Evolutionary conservation across 2,329 filamentous ascomycete species (phyloP).

Genomic region (Aaosphaeria pasadenensis): DNA sequence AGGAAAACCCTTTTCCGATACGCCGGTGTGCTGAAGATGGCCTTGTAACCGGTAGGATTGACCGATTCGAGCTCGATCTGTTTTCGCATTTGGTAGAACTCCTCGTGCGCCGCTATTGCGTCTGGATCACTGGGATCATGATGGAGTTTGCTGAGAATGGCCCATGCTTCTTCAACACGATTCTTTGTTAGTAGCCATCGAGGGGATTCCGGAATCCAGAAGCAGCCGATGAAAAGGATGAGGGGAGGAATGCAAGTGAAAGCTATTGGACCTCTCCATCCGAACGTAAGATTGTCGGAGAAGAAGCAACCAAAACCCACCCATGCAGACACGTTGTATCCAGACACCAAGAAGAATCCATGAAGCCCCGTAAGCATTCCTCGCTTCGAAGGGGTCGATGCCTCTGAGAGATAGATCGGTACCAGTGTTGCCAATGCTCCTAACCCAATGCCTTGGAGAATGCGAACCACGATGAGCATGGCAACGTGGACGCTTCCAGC

Average conservation of each 20-base stretch:
- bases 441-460: constrained; percentile 17
- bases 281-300: constrained; percentile 33
- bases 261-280: constrained; percentile 48
- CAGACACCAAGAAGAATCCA: constrained; percentile 21
- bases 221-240: constrained; percentile 43
- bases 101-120: constrained; percentile 17
- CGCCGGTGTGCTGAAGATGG: constrained; percentile 14
- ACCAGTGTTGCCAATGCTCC: constrained; percentile 18
- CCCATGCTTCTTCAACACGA: constrained; percentile 40
- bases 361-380: constrained; percentile 23
- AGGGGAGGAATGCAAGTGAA: constrained; percentile 50
- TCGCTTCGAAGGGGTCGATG: constrained; percentile 18
- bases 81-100: constrained; percentile 21
- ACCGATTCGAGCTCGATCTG: constrained; percentile 20
- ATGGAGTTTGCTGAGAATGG: constrained; percentile 12
- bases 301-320: constrained; percentile 52
- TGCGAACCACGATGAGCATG: constrained; percentile 22
- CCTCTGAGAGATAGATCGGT: constrained; percentile 22
- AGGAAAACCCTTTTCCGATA: constrained; percentile 20
- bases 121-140: constrained; percentile 14
- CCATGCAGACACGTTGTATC: constrained; percentile 45
- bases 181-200: constrained; percentile 45
- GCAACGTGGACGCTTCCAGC: constrained; percentile 17
- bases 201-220: constrained; percentile 46
- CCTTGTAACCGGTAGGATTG: constrained; percentile 16